phyloP scores from a whole-genome alignment of 2,329 filamentous ascomycete species.

The Nemania diffusa region DNA sequence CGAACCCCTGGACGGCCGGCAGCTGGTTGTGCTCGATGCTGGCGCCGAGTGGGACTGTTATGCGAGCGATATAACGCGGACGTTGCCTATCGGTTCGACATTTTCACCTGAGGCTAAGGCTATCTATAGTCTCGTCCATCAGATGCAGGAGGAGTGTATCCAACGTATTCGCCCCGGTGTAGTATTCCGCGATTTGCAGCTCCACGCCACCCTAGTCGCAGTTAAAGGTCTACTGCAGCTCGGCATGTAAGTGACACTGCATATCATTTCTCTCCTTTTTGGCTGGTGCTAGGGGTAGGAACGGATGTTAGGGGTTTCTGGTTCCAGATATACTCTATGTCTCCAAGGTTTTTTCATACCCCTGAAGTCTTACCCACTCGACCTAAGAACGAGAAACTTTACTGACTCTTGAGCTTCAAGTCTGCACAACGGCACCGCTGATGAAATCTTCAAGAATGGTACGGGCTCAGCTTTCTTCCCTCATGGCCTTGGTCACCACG shows the following conservation, averaged over 20 bases:
- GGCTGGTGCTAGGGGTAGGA: neutral
- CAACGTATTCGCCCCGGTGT: slow-evolving; percentile 74
- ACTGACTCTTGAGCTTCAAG: slow-evolving; percentile 17
- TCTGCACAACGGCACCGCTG: slow-evolving; percentile 68
- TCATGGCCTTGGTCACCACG: slow-evolving; percentile 72
- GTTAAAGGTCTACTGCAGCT: slow-evolving; percentile 75
- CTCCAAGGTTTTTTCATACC: neutral
- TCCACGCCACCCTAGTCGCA: slow-evolving; percentile 77
- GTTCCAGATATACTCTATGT: neutral
- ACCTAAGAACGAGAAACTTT: neutral
- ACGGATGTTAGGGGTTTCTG: neutral
- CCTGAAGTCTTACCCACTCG: neutral
- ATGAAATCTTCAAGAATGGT: slow-evolving; percentile 64
- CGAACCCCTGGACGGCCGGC: slow-evolving; percentile 72
- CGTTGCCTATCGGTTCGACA: slow-evolving; percentile 71
- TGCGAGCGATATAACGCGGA: slow-evolving; percentile 89
- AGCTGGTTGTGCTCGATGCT: slow-evolving; percentile 86
- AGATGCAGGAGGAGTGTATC: slow-evolving; percentile 84
- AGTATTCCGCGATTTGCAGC: slow-evolving; percentile 76
- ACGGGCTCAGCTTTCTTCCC: slow-evolving; percentile 72
- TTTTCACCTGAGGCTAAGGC: slow-evolving; percentile 76
- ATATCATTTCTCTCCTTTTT: neutral
- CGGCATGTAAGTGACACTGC: slow-evolving; percentile 62
- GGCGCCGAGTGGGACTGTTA: slow-evolving; percentile 88
- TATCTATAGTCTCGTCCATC: slow-evolving; percentile 80